Percentiles rank a stretch among this genome's conserved stretches.
Evolutionary conservation across 257 asterid genomes (phyloP).

Genomic region (Salvia splendens): DNA sequence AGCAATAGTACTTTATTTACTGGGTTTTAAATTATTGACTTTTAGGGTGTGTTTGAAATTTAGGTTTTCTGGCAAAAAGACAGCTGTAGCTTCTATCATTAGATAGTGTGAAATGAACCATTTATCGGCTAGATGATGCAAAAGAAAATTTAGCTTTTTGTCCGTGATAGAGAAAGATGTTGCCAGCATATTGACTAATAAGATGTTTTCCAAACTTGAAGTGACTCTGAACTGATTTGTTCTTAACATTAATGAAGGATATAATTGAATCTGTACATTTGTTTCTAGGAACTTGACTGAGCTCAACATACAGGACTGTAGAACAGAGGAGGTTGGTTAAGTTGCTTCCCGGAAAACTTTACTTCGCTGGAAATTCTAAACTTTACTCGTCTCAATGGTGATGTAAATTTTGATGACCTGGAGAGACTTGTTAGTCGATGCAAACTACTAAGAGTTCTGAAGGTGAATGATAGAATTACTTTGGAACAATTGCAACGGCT

Average conservation of each 20-base stretch:
- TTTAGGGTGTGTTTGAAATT: not conserved
- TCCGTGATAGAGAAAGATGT: too few relatives aligned
- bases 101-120: not conserved
- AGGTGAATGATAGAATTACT: slow-evolving; percentile 60
- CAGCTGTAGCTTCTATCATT: not conserved
- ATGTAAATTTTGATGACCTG: slow-evolving; percentile 63
- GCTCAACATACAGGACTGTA: slow-evolving; percentile 77
- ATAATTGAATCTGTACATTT: slow-evolving; percentile 8
- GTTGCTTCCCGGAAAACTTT: slow-evolving; percentile 75
- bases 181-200: slow-evolving; percentile 4
- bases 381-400: slow-evolving; percentile 63
- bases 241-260: not conserved
- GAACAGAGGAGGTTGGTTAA: slow-evolving; percentile 68
- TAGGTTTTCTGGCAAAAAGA: slow-evolving; percentile 1
- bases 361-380: slow-evolving; percentile 69
- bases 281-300: slow-evolving; percentile 73
- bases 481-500: slow-evolving; percentile 59
- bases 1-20: not conserved
- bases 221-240: not conserved
- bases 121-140: too few relatives aligned
- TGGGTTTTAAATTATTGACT: not conserved
- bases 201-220: slow-evolving; percentile 16
- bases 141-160: not conserved
- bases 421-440: slow-evolving; percentile 76
- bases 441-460: slow-evolving; percentile 63